These are phyloP conservation scores for Daedalea quercina DNA, from an alignment of 768 basidiomycete species.

Conservation along the genomic window DNA sequence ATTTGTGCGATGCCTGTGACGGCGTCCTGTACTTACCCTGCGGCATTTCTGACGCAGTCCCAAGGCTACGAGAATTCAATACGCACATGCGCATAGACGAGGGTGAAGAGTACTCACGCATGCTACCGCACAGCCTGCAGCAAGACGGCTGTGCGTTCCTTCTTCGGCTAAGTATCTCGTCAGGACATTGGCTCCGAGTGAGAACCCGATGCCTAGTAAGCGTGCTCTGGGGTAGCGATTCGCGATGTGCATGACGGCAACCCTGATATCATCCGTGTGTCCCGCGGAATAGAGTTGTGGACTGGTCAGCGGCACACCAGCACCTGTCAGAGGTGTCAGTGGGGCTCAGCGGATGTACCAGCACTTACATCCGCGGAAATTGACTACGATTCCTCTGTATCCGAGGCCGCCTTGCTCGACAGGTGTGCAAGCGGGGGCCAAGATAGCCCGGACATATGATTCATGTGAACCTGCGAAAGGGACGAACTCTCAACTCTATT, in stretches of 20 bases:
- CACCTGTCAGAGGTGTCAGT: conserved; percentile 42
- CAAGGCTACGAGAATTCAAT: conserved; percentile 2
- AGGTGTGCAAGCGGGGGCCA: conserved; percentile 66
- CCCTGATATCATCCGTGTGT: conserved; percentile 84
- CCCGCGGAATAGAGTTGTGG: conserved; percentile 84
- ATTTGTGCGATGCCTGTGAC: not conserved
- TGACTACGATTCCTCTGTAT: conserved; percentile 85
- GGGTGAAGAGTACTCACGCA: conserved; percentile 48
- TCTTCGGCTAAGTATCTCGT: conserved; percentile 88
- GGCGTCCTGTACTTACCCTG: not conserved
- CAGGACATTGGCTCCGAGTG: conserved; percentile 87
- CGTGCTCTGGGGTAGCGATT: conserved; percentile 71
- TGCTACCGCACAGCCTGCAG: conserved; percentile 61
- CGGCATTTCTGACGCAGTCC: not conserved
- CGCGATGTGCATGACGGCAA: conserved; percentile 71
- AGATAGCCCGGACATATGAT: conserved; percentile 78
- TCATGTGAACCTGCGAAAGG: conserved; percentile 69
- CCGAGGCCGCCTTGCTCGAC: conserved; percentile 80
- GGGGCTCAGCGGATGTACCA: not conserved
- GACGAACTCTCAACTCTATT: not conserved
- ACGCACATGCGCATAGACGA: not conserved
- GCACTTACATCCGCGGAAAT: conserved; percentile 84
- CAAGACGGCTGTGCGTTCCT: conserved; percentile 52
- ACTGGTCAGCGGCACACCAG: conserved; percentile 77
- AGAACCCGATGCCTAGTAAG: conserved; percentile 85